Evolutionary conservation across 805 yeast species (phyloP).

Genomic region (Yamadazyma kitorensis): DNA sequence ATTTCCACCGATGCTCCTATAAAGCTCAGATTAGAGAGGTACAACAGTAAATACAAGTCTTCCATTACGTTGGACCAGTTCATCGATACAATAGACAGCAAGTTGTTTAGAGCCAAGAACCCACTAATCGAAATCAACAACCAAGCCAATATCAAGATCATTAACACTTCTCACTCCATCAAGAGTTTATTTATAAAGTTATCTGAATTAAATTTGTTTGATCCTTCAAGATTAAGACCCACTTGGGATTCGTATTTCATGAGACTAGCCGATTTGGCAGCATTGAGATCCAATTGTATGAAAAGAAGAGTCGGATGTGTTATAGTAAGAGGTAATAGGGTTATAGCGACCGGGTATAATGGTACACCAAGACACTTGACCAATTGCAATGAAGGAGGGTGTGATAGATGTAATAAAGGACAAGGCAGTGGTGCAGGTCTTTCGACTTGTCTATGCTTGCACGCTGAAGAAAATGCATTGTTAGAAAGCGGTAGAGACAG

Average conservation of each 20-base stretch:
- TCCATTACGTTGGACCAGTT: slow-evolving; percentile 31
- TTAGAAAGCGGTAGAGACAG: slow-evolving; percentile 92
- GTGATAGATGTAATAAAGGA: slow-evolving; percentile 81
- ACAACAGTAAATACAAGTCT: slow-evolving; percentile 11
- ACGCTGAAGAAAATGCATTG: slow-evolving; percentile 96
- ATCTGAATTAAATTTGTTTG: slow-evolving; percentile 37
- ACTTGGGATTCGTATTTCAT: slow-evolving; percentile 96
- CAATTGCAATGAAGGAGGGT: slow-evolving; percentile 96
- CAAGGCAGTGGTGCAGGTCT: slow-evolving; percentile 60
- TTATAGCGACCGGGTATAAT: slow-evolving; percentile 94
- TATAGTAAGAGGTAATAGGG: slow-evolving; percentile 78
- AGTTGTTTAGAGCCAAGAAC: slow-evolving; percentile 39
- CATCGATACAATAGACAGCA: slow-evolving; percentile 27
- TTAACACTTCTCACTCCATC: slow-evolving; percentile 37
- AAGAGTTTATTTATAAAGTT: slow-evolving; percentile 34
- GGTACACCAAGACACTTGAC: slow-evolving; percentile 90
- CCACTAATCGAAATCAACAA: slow-evolving; percentile 63
- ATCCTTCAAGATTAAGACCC: slow-evolving; percentile 65
- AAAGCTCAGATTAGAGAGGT: slow-evolving; percentile 41
- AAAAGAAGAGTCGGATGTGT: slow-evolving; percentile 97
- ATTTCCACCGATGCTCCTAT: slow-evolving; percentile 74
- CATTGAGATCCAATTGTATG: slow-evolving; percentile 93
- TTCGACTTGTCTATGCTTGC: slow-evolving; percentile 87
- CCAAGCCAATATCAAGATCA: slow-evolving; percentile 44
- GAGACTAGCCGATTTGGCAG: slow-evolving; percentile 90